Evolutionary conservation across 169 alveolate genomes (phyloP).

Genomic region (Plasmodium knowlesi): DNA sequence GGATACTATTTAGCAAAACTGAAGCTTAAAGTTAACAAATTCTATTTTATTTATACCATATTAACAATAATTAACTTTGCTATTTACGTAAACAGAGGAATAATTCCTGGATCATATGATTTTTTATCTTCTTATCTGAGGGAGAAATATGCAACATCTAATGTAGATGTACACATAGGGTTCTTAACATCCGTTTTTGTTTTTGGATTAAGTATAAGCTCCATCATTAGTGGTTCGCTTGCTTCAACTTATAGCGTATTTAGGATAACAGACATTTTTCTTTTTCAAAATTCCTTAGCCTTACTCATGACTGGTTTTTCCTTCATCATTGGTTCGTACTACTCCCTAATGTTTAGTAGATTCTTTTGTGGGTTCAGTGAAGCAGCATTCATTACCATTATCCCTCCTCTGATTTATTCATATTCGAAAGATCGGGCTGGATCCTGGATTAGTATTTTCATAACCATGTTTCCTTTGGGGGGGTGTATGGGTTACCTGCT

Average conservation of each 20-base stretch:
- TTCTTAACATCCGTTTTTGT: constrained; percentile 48
- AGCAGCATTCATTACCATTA: constrained; percentile 51
- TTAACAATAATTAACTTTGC: constrained; percentile 30
- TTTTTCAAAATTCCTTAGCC: constrained; percentile 37
- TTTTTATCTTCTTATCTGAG: constrained; percentile 31
- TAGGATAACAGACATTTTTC: constrained; percentile 17
- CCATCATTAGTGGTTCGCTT: constrained; percentile 42
- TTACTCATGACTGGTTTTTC: constrained; percentile 25
- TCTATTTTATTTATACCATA: constrained; percentile 33
- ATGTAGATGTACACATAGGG: constrained; percentile 68
- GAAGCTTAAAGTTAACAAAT: constrained; percentile 18
- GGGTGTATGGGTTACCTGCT: constrained; percentile 30
- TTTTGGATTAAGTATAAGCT: constrained; percentile 48
- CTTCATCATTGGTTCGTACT: constrained; percentile 34
- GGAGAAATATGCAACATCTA: constrained; percentile 8
- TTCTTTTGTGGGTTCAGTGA: constrained; percentile 68
- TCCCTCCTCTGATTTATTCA: constrained; percentile 49
- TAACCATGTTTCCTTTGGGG: constrained; percentile 54
- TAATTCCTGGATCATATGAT: constrained; percentile 62
- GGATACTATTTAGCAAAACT: constrained; percentile 3
- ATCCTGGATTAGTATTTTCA: constrained; percentile 49
- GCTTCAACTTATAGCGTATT: constrained; percentile 33
- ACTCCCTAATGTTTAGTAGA: constrained; percentile 56
- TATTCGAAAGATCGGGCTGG: constrained; percentile 61
- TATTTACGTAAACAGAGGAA: constrained; percentile 60